A percentile compares a stretch with the other conserved stretches of the same genome.
phyloP scores from a whole-genome alignment of 106 monocot species.

The Triglochin maritima region DNA sequence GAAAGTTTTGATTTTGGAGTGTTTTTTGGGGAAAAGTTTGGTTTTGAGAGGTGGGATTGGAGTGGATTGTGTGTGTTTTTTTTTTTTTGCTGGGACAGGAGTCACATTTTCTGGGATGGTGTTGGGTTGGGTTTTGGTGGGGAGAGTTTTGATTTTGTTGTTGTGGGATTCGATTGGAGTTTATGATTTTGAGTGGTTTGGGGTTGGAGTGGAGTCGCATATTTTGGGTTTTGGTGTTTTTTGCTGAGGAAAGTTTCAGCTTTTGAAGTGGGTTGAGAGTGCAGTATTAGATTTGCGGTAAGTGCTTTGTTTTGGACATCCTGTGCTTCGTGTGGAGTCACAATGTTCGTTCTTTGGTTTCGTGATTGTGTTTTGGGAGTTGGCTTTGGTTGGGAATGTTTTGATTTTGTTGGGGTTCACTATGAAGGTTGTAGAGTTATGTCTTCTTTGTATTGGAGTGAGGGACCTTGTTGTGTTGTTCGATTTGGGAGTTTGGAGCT shows the following conservation, averaged over 20 bases:
- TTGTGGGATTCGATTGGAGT: background rate
- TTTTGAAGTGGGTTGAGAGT: background rate
- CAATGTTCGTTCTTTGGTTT: no score
- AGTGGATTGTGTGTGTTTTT: background rate
- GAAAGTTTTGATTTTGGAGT: background rate
- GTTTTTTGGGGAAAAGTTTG: background rate
- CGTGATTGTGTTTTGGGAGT: no score
- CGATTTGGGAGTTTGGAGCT: no score
- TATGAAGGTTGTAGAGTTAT: no score
- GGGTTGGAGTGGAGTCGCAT: background rate
- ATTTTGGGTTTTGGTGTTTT: background rate
- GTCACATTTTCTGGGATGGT: background rate
- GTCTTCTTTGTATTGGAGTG: no score
- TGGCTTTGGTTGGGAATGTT: no score
- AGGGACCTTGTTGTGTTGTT: no score
- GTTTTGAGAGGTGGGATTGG: background rate
- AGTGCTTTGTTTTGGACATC: no score
- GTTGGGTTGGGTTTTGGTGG: background rate
- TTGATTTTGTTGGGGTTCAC: no score
- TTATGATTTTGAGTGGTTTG: background rate
- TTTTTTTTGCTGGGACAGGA: no score
- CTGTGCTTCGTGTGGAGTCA: no score
- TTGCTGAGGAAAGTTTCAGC: background rate
- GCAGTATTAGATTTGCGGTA: no score
- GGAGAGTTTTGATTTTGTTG: constrained; percentile 1